Evolutionary conservation across 495 filamentous ascomycete genomes (phyloP).

Genomic region (Podospora bellae-mahoneyi): DNA sequence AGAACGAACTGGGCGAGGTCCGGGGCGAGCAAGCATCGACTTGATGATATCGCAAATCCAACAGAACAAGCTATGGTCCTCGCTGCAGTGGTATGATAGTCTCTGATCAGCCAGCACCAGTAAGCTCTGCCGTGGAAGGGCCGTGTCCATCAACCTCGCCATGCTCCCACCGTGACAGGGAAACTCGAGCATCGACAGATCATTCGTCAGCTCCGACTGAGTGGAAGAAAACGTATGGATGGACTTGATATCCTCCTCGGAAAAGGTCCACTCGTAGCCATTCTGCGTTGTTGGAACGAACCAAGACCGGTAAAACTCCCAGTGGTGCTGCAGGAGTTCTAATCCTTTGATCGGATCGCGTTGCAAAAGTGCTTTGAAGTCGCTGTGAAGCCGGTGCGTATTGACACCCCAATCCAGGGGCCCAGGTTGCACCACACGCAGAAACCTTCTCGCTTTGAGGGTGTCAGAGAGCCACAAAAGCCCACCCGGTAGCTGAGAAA

Average conservation of each 20-base stretch:
- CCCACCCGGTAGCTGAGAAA: not conserved
- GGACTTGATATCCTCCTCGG: not conserved
- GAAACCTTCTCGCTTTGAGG: not conserved
- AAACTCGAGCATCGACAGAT: not conserved
- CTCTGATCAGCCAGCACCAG: not conserved
- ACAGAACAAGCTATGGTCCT: not conserved
- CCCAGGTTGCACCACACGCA: not conserved
- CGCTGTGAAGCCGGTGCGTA: not conserved
- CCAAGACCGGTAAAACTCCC: not conserved
- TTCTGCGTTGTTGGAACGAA: not conserved
- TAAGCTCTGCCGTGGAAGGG: not conserved
- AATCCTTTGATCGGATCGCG: not conserved
- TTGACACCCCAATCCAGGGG: not conserved
- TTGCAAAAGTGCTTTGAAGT: not conserved
- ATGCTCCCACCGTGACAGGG: not conserved
- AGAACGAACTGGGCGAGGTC: not conserved
- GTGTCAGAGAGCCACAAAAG: not conserved
- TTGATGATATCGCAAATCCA: not conserved
- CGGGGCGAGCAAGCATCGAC: not conserved
- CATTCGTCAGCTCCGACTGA: not conserved
- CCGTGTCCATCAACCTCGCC: not conserved
- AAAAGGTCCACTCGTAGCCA: not conserved
- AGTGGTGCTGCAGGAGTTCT: not conserved
- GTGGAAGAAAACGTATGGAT: not conserved
- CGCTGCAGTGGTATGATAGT: not conserved